Conservation (phyloP, 1,139 yeast genomes). For the Yarrowia galli region DNA sequence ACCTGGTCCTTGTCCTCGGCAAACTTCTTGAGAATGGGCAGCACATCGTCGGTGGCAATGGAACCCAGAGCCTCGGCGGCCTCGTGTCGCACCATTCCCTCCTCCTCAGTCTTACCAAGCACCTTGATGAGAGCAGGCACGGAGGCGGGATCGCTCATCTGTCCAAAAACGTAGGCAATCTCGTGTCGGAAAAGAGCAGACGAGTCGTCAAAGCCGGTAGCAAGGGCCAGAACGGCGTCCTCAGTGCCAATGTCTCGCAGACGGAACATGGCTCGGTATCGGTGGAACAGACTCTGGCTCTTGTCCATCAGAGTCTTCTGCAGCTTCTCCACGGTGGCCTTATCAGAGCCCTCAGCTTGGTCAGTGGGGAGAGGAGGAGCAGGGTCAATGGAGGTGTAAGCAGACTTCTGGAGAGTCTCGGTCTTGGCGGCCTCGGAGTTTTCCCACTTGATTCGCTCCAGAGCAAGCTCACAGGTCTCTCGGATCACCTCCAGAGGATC, state of each 20-base stretch:
- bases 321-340: conserved; percentile 62
- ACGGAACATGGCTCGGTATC: conserved; percentile 98
- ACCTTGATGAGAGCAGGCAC: conserved; percentile 88
- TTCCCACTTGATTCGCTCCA: conserved; percentile 94
- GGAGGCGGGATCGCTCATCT: conserved; percentile 90
- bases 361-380: conserved; percentile 92
- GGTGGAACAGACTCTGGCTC: conserved; percentile 78
- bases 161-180: conserved; percentile 98
- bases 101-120: conserved; percentile 76
- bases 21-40: conserved; percentile 82
- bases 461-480: conserved; percentile 97
- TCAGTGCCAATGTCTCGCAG: conserved; percentile 92
- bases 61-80: conserved; percentile 99
- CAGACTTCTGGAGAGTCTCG: conserved; percentile 77
- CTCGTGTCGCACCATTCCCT: conserved; percentile 99
- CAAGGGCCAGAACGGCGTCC: conserved; percentile 91
- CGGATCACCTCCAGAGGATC: conserved; percentile 90
- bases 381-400: conserved; percentile 91
- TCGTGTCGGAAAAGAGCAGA: conserved; percentile 97
- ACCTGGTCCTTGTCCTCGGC: conserved; percentile 84
- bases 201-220: conserved; percentile 86
- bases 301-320: conserved; percentile 77
- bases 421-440: conserved; percentile 66
- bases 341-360: conserved; percentile 47
- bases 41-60: conserved; percentile 95